Evolutionary conservation across 2,329 filamentous ascomycete genomes (phyloP), one percentile per base, ranked within the genome.

Genomic region (Ceratocystis eucalypticola): DNA sequence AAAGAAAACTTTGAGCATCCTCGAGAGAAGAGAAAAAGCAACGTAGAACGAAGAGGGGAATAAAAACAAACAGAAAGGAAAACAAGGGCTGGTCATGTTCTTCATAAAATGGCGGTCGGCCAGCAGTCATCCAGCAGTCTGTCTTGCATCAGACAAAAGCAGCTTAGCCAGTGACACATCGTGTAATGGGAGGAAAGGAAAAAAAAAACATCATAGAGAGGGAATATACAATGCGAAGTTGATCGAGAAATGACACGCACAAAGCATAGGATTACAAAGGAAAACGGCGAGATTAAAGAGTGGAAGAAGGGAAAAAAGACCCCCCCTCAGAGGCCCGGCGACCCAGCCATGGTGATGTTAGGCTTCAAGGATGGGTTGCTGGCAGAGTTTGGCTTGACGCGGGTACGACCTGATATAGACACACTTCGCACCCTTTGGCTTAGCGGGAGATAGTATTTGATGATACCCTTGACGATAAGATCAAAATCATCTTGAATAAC

Each of bases 401-500:
- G 80, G 8, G 81, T 81, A 70, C 83, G 79, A 41, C 82, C 84
- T 8, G 83, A 81, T 57, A 87, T 84, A 6, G 82, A 79, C 7
- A 83, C 82, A 69, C 81, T 86, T 69, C 83, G 78, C 46, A 84
- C 75, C 65, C 80, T 81, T 70, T 83, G 81, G 71, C 83, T 87
- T 64, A 87, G 76, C 2, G 84, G 84, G 44, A 87, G 77, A 37
- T 78, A 83, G 72, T 99, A 99, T 73, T 92, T 91, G 70, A 99
- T 80, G 15, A 94, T 88, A 25, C 94, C 94, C 71, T 94, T 87
- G 53, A 99, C 84, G 68, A 97, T 93, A 62, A 99, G 81, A 70
- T 96, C 91, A 71, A 97, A 99, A 57, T 93, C 89, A 74, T 96
- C 89, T 70, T 95, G 85, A 63, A 96, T 80, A 61, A 97, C 92